Percentiles rank a stretch among this genome's conserved stretches.
These are phyloP conservation scores for Tetracladium marchalianum DNA, from an alignment of 495 filamentous ascomycete genomes.

Conservation along the genomic window DNA sequence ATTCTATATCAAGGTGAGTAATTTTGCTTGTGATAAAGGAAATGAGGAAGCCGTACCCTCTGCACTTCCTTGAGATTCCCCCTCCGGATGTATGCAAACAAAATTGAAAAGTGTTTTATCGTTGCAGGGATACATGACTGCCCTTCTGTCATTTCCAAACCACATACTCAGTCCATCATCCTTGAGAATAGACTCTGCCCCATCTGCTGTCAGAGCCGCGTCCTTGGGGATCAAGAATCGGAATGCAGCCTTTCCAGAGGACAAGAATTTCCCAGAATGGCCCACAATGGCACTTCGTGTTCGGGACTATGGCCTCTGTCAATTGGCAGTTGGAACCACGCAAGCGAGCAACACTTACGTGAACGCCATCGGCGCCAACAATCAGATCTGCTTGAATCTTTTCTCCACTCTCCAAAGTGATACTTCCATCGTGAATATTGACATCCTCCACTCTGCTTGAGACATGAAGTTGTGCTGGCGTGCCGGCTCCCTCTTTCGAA, in stretches of 20 bases:
- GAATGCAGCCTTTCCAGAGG: slow-evolving; percentile 47
- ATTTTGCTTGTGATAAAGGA: too few relatives aligned
- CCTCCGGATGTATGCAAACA: slow-evolving; percentile 46
- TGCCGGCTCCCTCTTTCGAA: slow-evolving; percentile 23
- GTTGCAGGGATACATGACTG: slow-evolving; percentile 51
- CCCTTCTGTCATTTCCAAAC: slow-evolving; percentile 35
- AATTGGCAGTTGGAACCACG: background rate
- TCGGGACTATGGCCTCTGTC: slow-evolving; percentile 15
- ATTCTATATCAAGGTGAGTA: slow-evolving; percentile 19
- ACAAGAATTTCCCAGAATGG: slow-evolving; percentile 26
- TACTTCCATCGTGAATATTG: slow-evolving; percentile 28
- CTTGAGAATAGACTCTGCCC: slow-evolving; percentile 34
- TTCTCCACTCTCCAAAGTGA: slow-evolving; percentile 32
- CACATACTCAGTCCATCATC: slow-evolving; percentile 36
- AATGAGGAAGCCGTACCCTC: background rate
- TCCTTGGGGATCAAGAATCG: slow-evolving; percentile 43
- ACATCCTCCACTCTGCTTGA: slow-evolving; percentile 33
- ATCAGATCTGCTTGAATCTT: slow-evolving; percentile 26
- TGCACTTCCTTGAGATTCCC: slow-evolving; percentile 19
- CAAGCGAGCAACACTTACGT: slow-evolving; percentile 14
- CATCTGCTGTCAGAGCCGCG: slow-evolving; percentile 32
- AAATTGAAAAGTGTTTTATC: slow-evolving; percentile 48
- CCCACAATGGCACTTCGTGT: slow-evolving; percentile 24
- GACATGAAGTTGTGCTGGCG: slow-evolving; percentile 30
- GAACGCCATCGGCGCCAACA: slow-evolving; percentile 29